phyloP scores from a whole-genome alignment of 148 eudicot genomes.

The Chenopodium suecicum region DNA sequence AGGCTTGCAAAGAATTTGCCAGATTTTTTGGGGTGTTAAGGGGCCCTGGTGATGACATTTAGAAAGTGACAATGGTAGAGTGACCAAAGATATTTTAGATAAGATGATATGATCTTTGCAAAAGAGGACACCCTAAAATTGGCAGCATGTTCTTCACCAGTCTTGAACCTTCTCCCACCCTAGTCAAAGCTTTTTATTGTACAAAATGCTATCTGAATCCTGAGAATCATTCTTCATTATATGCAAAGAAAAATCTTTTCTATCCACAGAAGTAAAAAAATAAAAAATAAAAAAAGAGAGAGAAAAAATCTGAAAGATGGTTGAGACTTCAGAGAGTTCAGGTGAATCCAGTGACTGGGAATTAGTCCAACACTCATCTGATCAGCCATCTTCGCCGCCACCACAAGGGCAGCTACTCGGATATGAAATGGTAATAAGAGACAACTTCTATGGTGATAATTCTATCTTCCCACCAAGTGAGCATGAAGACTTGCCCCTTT shows the following conservation, averaged over 20 bases:
- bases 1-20: not conserved
- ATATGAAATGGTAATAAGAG: constrained; percentile 14
- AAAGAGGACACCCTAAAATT: constrained; percentile 1
- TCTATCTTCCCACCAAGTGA: constrained; percentile 43
- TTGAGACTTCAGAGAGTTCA: constrained; percentile 19
- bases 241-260: not conserved
- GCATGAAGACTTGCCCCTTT: constrained; percentile 41
- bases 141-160: constrained; percentile 17
- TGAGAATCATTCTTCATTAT: constrained; percentile 14
- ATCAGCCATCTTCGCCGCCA: constrained; percentile 14
- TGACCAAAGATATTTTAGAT: constrained; percentile 30
- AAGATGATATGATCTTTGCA: constrained; percentile 13
- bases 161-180: constrained; percentile 3
- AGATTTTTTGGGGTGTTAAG: not conserved
- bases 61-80: not conserved
- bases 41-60: not conserved
- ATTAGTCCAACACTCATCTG: constrained; percentile 27
- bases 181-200: constrained; percentile 3
- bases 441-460: constrained; percentile 23
- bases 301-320: not conserved
- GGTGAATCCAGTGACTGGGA: constrained; percentile 44
- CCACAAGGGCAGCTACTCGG: constrained; percentile 8
- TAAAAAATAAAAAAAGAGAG: not conserved
- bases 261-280: not conserved
- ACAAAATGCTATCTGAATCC: constrained; percentile 24